Evolutionary conservation across 306 rosid genomes (phyloP), one percentile per base, ranked within the genome.

Genomic region (Lupinus albus): DNA sequence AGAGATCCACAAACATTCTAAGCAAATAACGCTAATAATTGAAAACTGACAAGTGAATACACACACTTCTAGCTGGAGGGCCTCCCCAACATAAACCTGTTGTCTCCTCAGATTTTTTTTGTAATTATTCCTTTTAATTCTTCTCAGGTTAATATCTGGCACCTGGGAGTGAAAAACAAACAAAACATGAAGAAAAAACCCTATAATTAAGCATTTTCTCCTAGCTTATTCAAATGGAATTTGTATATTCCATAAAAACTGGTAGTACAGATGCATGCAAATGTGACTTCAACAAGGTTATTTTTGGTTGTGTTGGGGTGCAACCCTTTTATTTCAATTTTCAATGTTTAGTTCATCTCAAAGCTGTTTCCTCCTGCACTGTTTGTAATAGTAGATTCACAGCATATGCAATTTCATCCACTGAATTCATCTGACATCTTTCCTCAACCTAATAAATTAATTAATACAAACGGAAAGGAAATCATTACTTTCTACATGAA

Each of bases 401-500:
- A 11, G 91, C 85, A 5, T 82, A 74, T 71, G 96, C 93, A 28
- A 89, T 89, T 72, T 84, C 93, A 54, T 89, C 96, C 83, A 76
- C 89, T 3, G 96, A 75, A 38, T 76, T 86, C 68, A 84, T 52
- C 56, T 84, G 72, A 53, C 92, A 77, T 46, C 88, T 92, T 75
- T 86, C 93, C 47, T 89, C 96, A 17, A 86, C 75, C 96, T 89
- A 25, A 68, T 46, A 66, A 2, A 15, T 25, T 25, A 59, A 32
- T 49, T 66, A 17, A 52, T 11, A 48, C 1, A 73, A 32, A 61
- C 13, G 8, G 13, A 35, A 45, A 39, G 0, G 8, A 53, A 25
- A 25, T 25, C 18, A 20, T 32, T 8, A 57, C 39, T 55, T 25
- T 2, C 4, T 0, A n/a, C 12, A 36, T 4, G 47, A 42, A 28